These are phyloP conservation scores for Monosporascus sp. DNA, from an alignment of 2,329 filamentous ascomycete species.

Conservation along the genomic window DNA sequence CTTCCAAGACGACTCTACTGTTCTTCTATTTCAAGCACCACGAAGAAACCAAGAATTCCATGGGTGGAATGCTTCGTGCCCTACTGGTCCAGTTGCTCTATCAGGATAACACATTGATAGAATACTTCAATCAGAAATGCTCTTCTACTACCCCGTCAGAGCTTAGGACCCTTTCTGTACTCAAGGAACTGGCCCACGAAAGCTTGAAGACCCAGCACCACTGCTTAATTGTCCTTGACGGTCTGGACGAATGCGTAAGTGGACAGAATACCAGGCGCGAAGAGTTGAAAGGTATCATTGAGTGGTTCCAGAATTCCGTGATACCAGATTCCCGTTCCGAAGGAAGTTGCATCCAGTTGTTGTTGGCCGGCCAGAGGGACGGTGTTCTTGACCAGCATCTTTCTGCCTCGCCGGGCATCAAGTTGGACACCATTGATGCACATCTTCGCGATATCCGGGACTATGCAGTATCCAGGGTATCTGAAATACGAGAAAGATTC, in stretches of 20 bases:
- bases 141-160: background rate
- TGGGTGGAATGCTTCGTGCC: constrained; percentile 5
- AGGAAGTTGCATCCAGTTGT: constrained; percentile 1
- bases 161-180: background rate
- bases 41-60: constrained; percentile 1
- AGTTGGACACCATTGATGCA: background rate
- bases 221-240: constrained; percentile 6
- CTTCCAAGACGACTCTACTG: background rate
- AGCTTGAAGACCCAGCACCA: background rate
- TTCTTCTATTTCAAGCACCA: constrained; percentile 12
- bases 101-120: background rate
- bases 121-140: background rate
- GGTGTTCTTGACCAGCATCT: constrained; percentile 1
- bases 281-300: background rate
- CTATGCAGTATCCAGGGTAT: background rate
- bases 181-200: constrained; percentile 1
- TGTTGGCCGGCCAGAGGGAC: constrained; percentile 3
- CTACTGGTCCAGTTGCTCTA: constrained; percentile 2
- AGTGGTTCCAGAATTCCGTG: background rate
- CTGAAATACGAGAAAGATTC: background rate
- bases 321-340: constrained; percentile 1
- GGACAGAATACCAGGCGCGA: background rate
- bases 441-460: background rate
- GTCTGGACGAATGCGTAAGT: constrained; percentile 4
- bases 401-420: constrained; percentile 1